Base-by-base conservation (phyloP, 2,329 filamentous ascomycete species). In the Apiospora aurea region DNA sequence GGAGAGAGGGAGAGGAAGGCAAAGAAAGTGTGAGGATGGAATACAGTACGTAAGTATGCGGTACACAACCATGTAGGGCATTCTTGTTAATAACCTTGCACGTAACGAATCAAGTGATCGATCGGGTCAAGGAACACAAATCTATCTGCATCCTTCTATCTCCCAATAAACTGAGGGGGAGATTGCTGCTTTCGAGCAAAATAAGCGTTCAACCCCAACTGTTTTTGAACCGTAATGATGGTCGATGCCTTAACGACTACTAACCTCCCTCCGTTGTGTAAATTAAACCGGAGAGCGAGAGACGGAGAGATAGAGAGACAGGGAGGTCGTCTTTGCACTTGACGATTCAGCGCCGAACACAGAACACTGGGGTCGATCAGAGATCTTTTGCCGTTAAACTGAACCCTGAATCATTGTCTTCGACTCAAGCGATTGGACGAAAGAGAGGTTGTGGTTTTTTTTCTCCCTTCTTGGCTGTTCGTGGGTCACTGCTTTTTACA, bases 181-280 rank as follows among this genome's bases (percentile, higher is more conserved):
- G 18, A 64, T 64, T 64, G 57, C 29, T 34, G 34, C 29, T 38
- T 61, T 61, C 53, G 29, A 61, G 53, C 34, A 41, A 41, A 64
- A 64, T 41, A 64, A 64, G 57, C 57, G 57, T 64, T 64, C 34
- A 64, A 64, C 57, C 57, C 57, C 29, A 64, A 64, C 57, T 64
- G 57, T 64, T 64, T 64, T 24, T 41, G 57, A 64, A 64, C 57
- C 57, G 57, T 64, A 64, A 64, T 64, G 34, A 41, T 38, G 34
- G 38, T 5, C 41, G 57, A 41, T 13, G 41, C 34, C 57, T 41
- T 41, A 64, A n/a, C 57, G 18, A 38, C 26, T 29, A 64, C 57
- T 38, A 41, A 38, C 57, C 57, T 64, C 8, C 57, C 41, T 64
- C 57, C 57, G 57, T 18, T 64, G 57, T 41, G 57, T 64, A 64